Conservation (phyloP, 306 rosid genomes). For the Quercus parvula region DNA sequence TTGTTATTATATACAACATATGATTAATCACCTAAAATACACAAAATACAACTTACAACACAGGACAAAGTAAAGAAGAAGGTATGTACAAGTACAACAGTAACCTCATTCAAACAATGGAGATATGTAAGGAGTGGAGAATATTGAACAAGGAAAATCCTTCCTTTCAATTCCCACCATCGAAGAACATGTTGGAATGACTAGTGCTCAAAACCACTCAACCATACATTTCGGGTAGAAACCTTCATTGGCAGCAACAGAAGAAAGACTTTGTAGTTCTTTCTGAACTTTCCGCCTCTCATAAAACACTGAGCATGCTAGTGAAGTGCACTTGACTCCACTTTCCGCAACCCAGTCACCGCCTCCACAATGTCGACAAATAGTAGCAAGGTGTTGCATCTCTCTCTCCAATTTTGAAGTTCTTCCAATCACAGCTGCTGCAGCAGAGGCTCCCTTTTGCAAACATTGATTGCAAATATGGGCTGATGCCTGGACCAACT, state of each 20-base stretch:
- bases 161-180: not conserved
- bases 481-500: slow-evolving; percentile 68
- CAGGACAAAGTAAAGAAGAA: not conserved
- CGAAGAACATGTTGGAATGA: not conserved
- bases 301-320: slow-evolving; percentile 76
- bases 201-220: slow-evolving; percentile 67
- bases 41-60: not conserved
- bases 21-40: not conserved
- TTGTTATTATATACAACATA: not conserved
- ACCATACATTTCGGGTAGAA: slow-evolving; percentile 64
- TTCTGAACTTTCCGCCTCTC: slow-evolving; percentile 88
- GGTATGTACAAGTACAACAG: too few relatives aligned
- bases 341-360: slow-evolving; percentile 63
- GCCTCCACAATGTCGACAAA: slow-evolving; percentile 88
- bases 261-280: slow-evolving; percentile 62
- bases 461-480: slow-evolving; percentile 65
- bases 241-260: slow-evolving; percentile 65
- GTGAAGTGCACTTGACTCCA: slow-evolving; percentile 75
- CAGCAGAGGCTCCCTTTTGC: slow-evolving; percentile 64
- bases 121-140: too few relatives aligned
- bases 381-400: slow-evolving; percentile 83
- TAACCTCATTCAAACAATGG: too few relatives aligned
- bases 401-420: slow-evolving; percentile 80
- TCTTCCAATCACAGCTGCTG: slow-evolving; percentile 59
- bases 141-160: not conserved